Conservation (phyloP, 495 filamentous ascomycete species). For the Penicillium canariense region DNA sequence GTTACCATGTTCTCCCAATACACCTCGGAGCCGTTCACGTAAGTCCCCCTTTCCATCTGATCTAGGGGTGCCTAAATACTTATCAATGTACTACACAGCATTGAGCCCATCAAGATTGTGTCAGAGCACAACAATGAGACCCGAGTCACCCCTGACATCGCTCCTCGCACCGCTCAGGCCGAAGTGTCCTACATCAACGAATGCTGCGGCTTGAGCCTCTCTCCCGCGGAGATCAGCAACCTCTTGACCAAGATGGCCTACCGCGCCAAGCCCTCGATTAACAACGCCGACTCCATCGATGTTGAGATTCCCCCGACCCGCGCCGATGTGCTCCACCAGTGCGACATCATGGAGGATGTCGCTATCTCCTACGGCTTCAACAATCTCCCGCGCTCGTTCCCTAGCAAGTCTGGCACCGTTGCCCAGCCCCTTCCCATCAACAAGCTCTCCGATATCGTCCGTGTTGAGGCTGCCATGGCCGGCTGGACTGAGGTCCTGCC, state of each 20-base stretch:
- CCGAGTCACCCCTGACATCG: conserved; percentile 74
- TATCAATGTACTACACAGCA: conserved; percentile 36
- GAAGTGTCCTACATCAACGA: conserved; percentile 90
- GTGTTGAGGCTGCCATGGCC: conserved; percentile 86
- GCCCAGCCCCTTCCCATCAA: conserved; percentile 87
- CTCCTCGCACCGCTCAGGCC: conserved; percentile 70
- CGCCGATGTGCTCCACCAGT: conserved; percentile 92
- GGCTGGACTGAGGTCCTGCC: conserved; percentile 97
- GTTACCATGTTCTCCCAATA: conserved; percentile 97
- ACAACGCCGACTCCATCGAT: conserved; percentile 65
- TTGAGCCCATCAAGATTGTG: conserved; percentile 88
- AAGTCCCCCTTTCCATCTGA: conserved; percentile 14
- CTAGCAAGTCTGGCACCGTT: conserved; percentile 77
- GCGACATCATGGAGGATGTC: conserved; percentile 98
- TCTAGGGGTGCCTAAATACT: background rate
- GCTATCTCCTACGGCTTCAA: conserved; percentile 97
- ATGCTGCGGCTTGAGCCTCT: conserved; percentile 77
- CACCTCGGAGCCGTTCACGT: conserved; percentile 81
- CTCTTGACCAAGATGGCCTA: conserved; percentile 85
- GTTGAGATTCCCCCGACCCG: conserved; percentile 83
- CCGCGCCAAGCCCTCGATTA: conserved; percentile 64
- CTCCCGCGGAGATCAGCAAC: conserved; percentile 67
- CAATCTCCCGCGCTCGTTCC: conserved; percentile 78
- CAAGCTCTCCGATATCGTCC: conserved; percentile 89
- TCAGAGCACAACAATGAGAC: conserved; percentile 87